Percentiles rank a stretch among this genome's conserved stretches.
Evolutionary conservation across 495 filamentous ascomycete genomes (phyloP).

Genomic region (Schizothecium vesticola): DNA sequence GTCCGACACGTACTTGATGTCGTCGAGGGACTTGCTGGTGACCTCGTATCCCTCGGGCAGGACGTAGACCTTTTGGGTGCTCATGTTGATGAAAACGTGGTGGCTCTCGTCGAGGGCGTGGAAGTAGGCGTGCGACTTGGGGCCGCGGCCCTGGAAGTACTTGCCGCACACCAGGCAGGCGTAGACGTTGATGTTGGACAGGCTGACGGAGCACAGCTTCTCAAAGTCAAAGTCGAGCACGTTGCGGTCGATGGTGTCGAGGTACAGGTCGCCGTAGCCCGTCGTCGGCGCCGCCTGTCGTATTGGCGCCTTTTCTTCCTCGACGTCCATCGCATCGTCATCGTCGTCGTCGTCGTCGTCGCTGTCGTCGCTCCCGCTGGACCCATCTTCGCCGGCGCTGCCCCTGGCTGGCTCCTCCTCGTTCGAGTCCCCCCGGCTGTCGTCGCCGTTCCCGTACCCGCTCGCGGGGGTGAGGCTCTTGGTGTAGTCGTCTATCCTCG

Average conservation of each 20-base stretch:
- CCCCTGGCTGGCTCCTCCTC: conserved; percentile 5
- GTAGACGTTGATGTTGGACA: conserved; percentile 98
- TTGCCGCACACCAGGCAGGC: conserved; percentile 96
- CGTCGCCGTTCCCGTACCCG: conserved; percentile 27
- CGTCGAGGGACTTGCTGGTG: conserved; percentile 87
- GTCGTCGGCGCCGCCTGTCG: conserved; percentile 73
- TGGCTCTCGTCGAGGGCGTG: conserved; percentile 92
- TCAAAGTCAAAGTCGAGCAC: conserved; percentile 96
- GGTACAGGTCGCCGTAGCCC: conserved; percentile 93
- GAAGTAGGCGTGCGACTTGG: conserved; percentile 94
- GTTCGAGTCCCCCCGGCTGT: conserved; percentile 27
- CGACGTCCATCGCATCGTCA: conserved; percentile 32
- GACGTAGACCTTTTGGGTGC: conserved; percentile 90
- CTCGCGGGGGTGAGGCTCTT: conserved; percentile 30
- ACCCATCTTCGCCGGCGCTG: not conserved
- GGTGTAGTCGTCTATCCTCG: conserved; percentile 55
- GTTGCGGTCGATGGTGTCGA: conserved; percentile 90
- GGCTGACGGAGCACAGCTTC: conserved; percentile 89
- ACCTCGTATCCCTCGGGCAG: conserved; percentile 97
- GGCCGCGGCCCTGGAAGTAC: conserved; percentile 92
- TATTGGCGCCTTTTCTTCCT: conserved; percentile 45
- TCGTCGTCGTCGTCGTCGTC: conserved; percentile 19
- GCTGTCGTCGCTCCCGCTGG: conserved; percentile 8
- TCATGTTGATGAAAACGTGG: conserved; percentile 97
- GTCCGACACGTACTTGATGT: conserved; percentile 98